These are phyloP conservation scores for Podosphaera xanthii DNA, from an alignment of 2,329 filamentous ascomycete genomes.

Conservation along the genomic window DNA sequence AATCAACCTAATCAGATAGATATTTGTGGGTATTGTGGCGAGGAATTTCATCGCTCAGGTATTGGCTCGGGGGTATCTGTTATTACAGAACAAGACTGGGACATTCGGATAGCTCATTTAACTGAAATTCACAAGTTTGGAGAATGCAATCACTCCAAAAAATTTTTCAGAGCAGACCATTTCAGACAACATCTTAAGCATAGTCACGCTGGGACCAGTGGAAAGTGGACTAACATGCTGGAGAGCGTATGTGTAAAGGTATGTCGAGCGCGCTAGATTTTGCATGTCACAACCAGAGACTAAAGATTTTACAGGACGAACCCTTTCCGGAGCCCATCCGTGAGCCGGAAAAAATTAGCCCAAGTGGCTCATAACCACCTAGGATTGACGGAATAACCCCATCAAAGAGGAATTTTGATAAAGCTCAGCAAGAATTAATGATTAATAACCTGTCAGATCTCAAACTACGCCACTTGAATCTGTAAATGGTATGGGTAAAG, in stretches of 20 bases:
- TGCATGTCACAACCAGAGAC: background rate
- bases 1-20: conserved; percentile 45
- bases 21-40: conserved; percentile 83
- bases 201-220: conserved; percentile 83
- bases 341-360: conserved; percentile 12
- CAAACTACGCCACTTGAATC: too few species aligned
- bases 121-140: conserved; percentile 88
- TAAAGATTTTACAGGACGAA: conserved; percentile 29
- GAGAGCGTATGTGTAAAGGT: conserved; percentile 83
- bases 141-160: conserved; percentile 95
- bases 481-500: too few species aligned
- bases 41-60: conserved; percentile 43
- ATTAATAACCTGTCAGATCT: too few species aligned
- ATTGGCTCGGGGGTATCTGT: conserved; percentile 20
- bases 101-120: conserved; percentile 63
- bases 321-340: conserved; percentile 25
- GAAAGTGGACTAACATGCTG: conserved; percentile 97
- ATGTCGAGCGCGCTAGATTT: background rate
- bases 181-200: conserved; percentile 97
- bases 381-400: conserved; percentile 5
- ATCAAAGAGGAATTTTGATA: too few species aligned
- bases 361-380: conserved; percentile 9
- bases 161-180: conserved; percentile 92
- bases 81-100: conserved; percentile 69
- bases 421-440: too few species aligned